These are phyloP conservation scores for Brassica rapa DNA, from an alignment of 345 rosid genomes.

Conservation along the genomic window DNA sequence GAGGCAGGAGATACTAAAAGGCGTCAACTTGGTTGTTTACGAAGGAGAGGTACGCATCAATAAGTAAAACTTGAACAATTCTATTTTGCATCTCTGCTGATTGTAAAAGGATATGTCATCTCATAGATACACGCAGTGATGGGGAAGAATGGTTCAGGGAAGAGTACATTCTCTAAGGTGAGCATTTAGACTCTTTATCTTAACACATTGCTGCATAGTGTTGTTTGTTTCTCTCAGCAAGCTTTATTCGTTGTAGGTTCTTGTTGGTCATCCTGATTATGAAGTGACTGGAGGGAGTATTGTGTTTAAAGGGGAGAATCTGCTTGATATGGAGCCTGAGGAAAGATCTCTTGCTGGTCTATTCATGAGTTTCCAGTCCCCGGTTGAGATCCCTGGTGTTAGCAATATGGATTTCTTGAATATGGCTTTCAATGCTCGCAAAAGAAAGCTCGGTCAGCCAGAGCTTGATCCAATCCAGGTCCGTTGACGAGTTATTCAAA, in stretches of 20 bases:
- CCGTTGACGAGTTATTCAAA: not conserved
- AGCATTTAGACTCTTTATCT: not conserved
- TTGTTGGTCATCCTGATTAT: slow-evolving; percentile 94
- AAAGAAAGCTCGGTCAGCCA: slow-evolving; percentile 67
- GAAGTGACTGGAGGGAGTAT: slow-evolving; percentile 89
- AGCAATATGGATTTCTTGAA: slow-evolving; percentile 86
- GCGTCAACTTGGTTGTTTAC: slow-evolving; percentile 66
- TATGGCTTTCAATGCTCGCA: slow-evolving; percentile 95
- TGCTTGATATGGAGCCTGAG: slow-evolving; percentile 95
- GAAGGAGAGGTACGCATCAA: slow-evolving; percentile 80
- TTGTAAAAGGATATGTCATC: not conserved
- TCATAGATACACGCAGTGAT: slow-evolving; percentile 83
- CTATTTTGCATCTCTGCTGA: not conserved
- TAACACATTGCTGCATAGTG: not conserved
- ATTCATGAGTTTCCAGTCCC: slow-evolving; percentile 93
- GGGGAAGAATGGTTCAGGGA: slow-evolving; percentile 99
- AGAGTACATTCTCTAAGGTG: slow-evolving; percentile 95
- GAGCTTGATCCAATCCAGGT: slow-evolving; percentile 96
- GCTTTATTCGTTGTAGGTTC: slow-evolving; percentile 55
- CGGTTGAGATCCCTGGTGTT: slow-evolving; percentile 94
- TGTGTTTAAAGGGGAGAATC: slow-evolving; percentile 72
- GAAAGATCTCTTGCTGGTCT: slow-evolving; percentile 94
- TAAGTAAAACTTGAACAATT: not conserved
- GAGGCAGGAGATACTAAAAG: slow-evolving; percentile 81
- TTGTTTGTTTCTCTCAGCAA: slow-evolving; percentile 20